A percentile compares a stretch with the other conserved stretches of the same genome.
phyloP scores from a whole-genome alignment of 805 yeast species.

The Saccharomycopsis lassenensis region DNA sequence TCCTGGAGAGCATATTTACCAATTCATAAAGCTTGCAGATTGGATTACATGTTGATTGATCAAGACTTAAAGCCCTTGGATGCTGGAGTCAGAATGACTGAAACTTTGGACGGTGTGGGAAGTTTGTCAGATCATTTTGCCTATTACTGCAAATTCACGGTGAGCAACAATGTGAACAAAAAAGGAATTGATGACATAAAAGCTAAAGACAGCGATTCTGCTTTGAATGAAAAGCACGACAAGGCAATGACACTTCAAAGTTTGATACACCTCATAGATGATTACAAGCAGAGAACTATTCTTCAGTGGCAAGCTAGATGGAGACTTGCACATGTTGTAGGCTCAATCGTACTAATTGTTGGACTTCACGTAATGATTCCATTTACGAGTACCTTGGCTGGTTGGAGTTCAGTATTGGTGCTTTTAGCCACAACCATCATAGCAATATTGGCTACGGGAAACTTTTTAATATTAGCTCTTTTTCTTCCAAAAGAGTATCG shows the following conservation, averaged over 20 bases:
- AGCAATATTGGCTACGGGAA: constrained; percentile 54
- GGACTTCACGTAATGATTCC: constrained; percentile 45
- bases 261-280: constrained; percentile 34
- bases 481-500: constrained; percentile 77
- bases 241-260: constrained; percentile 38
- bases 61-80: constrained; percentile 33
- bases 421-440: constrained; percentile 44
- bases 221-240: constrained; percentile 24
- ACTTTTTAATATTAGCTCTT: constrained; percentile 67
- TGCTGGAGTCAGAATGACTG: constrained; percentile 72
- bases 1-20: constrained; percentile 61
- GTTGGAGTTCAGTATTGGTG: constrained; percentile 62
- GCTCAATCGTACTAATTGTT: constrained; percentile 41
- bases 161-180: constrained; percentile 18
- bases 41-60: constrained; percentile 84
- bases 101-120: constrained; percentile 51
- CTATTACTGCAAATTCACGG: constrained; percentile 36
- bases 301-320: constrained; percentile 40
- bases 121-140: constrained; percentile 94
- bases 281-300: constrained; percentile 41
- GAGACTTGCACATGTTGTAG: constrained; percentile 54
- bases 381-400: constrained; percentile 43
- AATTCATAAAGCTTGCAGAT: constrained; percentile 66
- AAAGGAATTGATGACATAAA: constrained; percentile 5
- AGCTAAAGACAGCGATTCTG: too few relatives aligned